phyloP scores from a whole-genome alignment of 371 early-diverging fungal genomes.

The Amoeboradix gromovi region DNA sequence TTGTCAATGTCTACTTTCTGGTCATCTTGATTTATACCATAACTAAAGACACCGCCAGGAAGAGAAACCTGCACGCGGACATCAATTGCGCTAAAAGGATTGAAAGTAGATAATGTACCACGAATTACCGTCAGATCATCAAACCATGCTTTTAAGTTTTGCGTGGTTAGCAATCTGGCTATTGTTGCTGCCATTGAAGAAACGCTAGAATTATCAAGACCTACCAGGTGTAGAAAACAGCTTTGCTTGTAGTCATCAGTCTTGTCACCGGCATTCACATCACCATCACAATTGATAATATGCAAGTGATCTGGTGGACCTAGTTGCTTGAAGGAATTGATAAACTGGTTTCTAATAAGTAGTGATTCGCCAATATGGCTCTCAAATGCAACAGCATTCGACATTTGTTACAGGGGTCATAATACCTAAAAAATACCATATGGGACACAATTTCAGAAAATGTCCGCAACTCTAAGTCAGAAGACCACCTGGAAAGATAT shows the following conservation, averaged over 20 bases:
- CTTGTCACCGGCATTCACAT: neutral
- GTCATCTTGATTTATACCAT: constrained; percentile 39
- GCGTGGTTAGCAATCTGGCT: neutral
- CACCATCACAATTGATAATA: neutral
- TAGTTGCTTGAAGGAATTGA: neutral
- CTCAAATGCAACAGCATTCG: neutral
- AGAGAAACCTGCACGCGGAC: constrained; percentile 85
- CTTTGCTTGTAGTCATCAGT: neutral
- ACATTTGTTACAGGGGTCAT: too few species aligned
- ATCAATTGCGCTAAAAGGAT: constrained; percentile 79
- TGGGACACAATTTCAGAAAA: too few species aligned
- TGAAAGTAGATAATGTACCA: constrained; percentile 39
- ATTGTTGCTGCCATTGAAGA: neutral
- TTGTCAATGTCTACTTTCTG: constrained; percentile 8
- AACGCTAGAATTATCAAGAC: neutral
- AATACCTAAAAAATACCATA: too few species aligned
- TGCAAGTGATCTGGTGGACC: neutral
- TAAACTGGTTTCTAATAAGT: neutral
- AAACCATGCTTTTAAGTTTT: neutral
- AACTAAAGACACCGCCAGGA: constrained; percentile 83
- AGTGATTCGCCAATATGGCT: neutral
- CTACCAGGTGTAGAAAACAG: neutral
- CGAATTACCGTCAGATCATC: neutral
- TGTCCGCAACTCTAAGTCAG: too few species aligned
- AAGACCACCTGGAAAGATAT: too few species aligned